Percentiles rank a stretch among this genome's conserved stretches.
phyloP scores from a whole-genome alignment of 306 rosid species.

The Psophocarpus tetragonolobus region DNA sequence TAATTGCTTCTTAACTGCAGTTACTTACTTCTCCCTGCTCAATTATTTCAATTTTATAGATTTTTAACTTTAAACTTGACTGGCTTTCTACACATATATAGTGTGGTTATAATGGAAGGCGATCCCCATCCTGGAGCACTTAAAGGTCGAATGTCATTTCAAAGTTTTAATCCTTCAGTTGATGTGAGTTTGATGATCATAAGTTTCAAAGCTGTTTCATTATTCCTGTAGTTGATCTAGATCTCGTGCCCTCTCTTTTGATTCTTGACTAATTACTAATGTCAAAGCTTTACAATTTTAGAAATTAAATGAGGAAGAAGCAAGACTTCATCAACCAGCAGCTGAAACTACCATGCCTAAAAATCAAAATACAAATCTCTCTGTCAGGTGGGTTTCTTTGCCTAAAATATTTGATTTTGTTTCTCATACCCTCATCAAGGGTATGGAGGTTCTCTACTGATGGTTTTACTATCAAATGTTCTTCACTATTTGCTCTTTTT shows the following conservation, averaged over 20 bases:
- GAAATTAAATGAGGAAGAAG: constrained; percentile 79
- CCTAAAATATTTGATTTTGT: background rate
- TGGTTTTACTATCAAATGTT: too few species aligned
- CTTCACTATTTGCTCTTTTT: too few species aligned
- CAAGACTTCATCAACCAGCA: constrained; percentile 47
- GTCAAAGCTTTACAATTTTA: constrained; percentile 45
- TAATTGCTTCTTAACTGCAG: constrained; percentile 5
- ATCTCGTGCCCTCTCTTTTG: background rate
- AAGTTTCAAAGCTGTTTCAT: constrained; percentile 21
- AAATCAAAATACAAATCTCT: constrained; percentile 46
- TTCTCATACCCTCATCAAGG: background rate
- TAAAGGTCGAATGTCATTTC: constrained; percentile 88
- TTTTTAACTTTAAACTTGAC: background rate
- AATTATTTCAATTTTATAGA: background rate
- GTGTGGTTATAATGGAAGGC: constrained; percentile 84
- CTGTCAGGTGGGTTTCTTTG: constrained; percentile 54
- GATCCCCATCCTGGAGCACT: constrained; percentile 86
- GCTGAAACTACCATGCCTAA: constrained; percentile 46
- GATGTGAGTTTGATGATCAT: constrained; percentile 76
- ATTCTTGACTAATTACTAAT: constrained; percentile 33
- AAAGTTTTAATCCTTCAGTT: constrained; percentile 77
- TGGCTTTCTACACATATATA: constrained; percentile 35
- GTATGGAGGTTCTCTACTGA: background rate
- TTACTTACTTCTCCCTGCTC: constrained; percentile 13
- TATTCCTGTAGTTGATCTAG: background rate